A percentile compares a stretch with the other conserved stretches of the same genome.
These are phyloP conservation scores for Pichia scutulata DNA, from an alignment of 805 yeast species.

Conservation along the genomic window DNA sequence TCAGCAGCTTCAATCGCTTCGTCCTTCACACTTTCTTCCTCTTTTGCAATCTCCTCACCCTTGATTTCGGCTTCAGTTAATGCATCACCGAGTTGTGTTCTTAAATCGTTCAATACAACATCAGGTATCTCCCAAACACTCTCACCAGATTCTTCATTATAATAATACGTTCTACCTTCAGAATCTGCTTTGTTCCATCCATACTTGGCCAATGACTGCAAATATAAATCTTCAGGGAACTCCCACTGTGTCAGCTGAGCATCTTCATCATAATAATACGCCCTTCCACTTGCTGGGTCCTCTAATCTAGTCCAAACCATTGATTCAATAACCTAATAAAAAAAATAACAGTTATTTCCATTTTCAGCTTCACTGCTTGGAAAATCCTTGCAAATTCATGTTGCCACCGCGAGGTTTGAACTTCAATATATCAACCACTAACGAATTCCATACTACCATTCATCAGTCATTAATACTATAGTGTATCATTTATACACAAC, in stretches of 20 bases:
- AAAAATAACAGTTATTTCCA: no score
- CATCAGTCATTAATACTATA: neutral
- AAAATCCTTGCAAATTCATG: neutral
- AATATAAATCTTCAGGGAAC: slow-evolving; percentile 53
- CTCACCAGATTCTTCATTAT: slow-evolving; percentile 52
- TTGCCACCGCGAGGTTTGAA: neutral
- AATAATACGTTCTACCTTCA: slow-evolving; percentile 47
- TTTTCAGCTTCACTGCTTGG: neutral
- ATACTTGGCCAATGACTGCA: slow-evolving; percentile 22
- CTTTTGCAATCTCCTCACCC: neutral
- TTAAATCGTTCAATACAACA: slow-evolving; percentile 26
- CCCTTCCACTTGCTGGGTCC: slow-evolving; percentile 53
- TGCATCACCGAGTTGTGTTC: slow-evolving; percentile 14
- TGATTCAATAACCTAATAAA: no score
- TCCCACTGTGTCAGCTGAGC: slow-evolving; percentile 78
- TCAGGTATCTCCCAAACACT: slow-evolving; percentile 79
- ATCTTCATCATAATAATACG: slow-evolving; percentile 59
- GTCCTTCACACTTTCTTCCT: neutral
- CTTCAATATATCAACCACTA: neutral
- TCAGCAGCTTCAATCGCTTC: neutral
- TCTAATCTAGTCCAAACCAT: slow-evolving; percentile 55
- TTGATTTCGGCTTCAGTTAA: slow-evolving; percentile 8
- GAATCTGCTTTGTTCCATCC: slow-evolving; percentile 41
- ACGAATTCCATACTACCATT: neutral
- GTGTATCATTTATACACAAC: neutral